Conservation (phyloP, 2,329 filamentous ascomycete genomes). For the Sarocladiaceae sp. region DNA sequence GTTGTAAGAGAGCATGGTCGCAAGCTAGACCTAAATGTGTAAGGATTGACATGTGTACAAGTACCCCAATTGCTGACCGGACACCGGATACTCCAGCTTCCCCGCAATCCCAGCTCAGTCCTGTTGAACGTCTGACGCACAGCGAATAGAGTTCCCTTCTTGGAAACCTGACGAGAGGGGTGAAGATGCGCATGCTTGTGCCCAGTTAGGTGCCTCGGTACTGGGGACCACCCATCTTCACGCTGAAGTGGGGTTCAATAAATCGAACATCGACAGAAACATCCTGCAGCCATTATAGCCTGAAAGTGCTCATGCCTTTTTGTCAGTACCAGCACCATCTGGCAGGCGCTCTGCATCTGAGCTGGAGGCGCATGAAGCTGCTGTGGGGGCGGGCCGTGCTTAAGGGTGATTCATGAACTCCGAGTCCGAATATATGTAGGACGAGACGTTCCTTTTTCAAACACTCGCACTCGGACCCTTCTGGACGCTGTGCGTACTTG, state of each 20-base stretch:
- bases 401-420: constrained; percentile 5
- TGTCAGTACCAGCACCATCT: background rate
- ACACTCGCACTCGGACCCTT: too few relatives aligned
- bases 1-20: background rate
- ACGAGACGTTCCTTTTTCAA: background rate
- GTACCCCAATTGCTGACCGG: too few relatives aligned
- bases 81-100: too few relatives aligned
- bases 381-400: background rate
- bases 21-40: background rate
- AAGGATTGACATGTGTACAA: too few relatives aligned
- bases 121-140: too few relatives aligned
- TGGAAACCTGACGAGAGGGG: background rate
- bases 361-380: background rate
- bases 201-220: background rate
- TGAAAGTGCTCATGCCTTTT: too few relatives aligned
- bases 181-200: background rate
- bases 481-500: too few relatives aligned
- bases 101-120: background rate
- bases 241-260: too few relatives aligned
- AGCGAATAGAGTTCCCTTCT: constrained; percentile 5
- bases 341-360: background rate
- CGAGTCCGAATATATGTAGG: constrained; percentile 1
- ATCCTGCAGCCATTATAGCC: too few relatives aligned
- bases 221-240: too few relatives aligned
- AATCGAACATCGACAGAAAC: too few relatives aligned